Evolutionary conservation across 2,329 filamentous ascomycete genomes (phyloP).

Genomic region (Aspergillus chevalieri): DNA sequence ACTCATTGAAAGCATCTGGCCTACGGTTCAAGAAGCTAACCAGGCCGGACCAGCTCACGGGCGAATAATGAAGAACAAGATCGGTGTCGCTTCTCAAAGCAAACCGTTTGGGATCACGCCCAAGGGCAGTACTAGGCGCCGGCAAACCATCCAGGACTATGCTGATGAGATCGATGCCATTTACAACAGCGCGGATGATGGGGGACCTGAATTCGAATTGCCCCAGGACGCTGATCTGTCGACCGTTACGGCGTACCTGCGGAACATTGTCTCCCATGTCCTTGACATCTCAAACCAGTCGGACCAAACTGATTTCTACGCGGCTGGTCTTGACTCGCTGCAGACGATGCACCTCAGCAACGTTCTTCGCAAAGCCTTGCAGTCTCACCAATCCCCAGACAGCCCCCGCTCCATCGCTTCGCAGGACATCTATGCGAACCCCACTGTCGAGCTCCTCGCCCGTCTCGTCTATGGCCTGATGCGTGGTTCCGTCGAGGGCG

Average conservation of each 20-base stretch:
- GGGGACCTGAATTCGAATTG: background rate
- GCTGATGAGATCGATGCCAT: constrained; percentile 43
- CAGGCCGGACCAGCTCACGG: constrained; percentile 34
- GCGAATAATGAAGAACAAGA: constrained; percentile 38
- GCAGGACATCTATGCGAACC: background rate
- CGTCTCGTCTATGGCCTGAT: background rate
- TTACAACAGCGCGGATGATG: constrained; percentile 22
- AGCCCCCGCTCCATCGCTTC: background rate
- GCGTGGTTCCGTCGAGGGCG: background rate
- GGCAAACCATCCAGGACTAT: constrained; percentile 37
- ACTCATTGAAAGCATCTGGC: constrained; percentile 43
- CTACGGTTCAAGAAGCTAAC: constrained; percentile 41
- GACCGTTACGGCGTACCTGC: background rate
- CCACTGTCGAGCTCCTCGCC: background rate
- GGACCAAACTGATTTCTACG: constrained; percentile 13
- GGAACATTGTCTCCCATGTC: background rate
- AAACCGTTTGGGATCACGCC: constrained; percentile 43
- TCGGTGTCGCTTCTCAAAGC: constrained; percentile 36
- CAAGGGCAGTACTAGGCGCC: constrained; percentile 44
- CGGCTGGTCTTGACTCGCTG: constrained; percentile 18
- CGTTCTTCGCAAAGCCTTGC: constrained; percentile 8
- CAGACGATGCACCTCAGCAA: constrained; percentile 12
- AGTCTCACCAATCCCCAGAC: background rate
- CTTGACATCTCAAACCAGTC: background rate
- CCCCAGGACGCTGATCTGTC: background rate